A percentile compares a stretch with the other conserved stretches of the same genome.
Evolutionary conservation across 257 asterid genomes (phyloP).

Genomic region (Leonotis leonurus): DNA sequence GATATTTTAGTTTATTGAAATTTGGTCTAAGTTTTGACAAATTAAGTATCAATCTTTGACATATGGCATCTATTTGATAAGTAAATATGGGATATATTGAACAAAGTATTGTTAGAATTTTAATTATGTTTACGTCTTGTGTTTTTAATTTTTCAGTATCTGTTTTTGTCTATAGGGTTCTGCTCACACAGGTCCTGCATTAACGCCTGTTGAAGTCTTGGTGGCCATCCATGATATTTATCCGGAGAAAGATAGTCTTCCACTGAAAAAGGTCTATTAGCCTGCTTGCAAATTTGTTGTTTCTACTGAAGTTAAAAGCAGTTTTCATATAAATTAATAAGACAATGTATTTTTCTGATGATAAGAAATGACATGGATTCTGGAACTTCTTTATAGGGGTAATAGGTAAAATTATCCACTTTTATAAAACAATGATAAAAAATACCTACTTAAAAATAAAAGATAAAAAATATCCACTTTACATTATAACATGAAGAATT

Average conservation of each 20-base stretch:
- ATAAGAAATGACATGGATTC: neutral
- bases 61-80: neutral
- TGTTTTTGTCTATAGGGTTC: slow-evolving; percentile 61
- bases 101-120: neutral
- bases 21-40: neutral
- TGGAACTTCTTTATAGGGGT: too few species aligned
- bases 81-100: neutral
- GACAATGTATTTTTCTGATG: too few species aligned
- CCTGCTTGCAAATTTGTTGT: neutral
- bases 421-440: too few species aligned
- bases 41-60: slow-evolving; percentile 4
- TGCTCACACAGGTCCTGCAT: slow-evolving; percentile 94
- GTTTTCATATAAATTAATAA: too few species aligned
- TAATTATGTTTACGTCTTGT: slow-evolving; percentile 5
- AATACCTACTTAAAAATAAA: too few species aligned
- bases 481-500: too few species aligned
- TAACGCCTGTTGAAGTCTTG: slow-evolving; percentile 94
- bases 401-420: too few species aligned
- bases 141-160: slow-evolving; percentile 7
- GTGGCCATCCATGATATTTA: slow-evolving; percentile 93
- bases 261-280: slow-evolving; percentile 73
- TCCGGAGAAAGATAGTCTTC: slow-evolving; percentile 83
- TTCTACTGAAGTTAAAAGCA: neutral
- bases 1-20: neutral
- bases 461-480: too few species aligned